Conservation (phyloP, 495 filamentous ascomycete genomes). For the Xylaria intraflava region DNA sequence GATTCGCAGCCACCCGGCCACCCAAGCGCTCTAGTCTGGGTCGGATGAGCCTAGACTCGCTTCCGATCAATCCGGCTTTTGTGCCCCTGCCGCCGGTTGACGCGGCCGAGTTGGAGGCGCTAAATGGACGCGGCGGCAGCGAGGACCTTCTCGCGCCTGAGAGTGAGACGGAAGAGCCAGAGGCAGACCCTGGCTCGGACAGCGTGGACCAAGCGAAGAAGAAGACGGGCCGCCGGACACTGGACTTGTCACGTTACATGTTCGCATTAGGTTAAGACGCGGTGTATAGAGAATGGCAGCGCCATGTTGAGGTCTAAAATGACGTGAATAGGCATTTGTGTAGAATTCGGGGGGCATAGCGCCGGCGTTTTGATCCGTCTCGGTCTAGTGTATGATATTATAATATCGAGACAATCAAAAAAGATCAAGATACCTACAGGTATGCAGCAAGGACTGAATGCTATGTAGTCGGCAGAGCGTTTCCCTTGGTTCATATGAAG, state of each 20-base stretch:
- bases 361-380: conserved; percentile 14
- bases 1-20: conserved; percentile 42
- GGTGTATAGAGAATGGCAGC: neutral
- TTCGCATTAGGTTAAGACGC: conserved; percentile 34
- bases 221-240: conserved; percentile 11
- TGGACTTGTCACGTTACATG: conserved; percentile 51
- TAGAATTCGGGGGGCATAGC: conserved; percentile 18
- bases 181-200: conserved; percentile 22
- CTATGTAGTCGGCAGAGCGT: no score
- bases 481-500: no score
- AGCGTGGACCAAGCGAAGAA: conserved; percentile 13
- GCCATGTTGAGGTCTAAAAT: neutral
- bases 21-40: conserved; percentile 55
- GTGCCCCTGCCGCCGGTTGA: conserved; percentile 38
- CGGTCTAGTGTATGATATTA: neutral
- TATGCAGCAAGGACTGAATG: no score
- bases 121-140: conserved; percentile 50
- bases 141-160: conserved; percentile 70
- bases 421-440: no score
- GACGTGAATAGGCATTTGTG: conserved; percentile 1
- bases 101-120: conserved; percentile 32
- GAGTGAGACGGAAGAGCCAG: conserved; percentile 46
- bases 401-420: neutral
- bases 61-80: conserved; percentile 35
- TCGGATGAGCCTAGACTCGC: conserved; percentile 41